Conservation (phyloP, 1,284 basidiomycete genomes). For the Moesziomyces sp. region DNA sequence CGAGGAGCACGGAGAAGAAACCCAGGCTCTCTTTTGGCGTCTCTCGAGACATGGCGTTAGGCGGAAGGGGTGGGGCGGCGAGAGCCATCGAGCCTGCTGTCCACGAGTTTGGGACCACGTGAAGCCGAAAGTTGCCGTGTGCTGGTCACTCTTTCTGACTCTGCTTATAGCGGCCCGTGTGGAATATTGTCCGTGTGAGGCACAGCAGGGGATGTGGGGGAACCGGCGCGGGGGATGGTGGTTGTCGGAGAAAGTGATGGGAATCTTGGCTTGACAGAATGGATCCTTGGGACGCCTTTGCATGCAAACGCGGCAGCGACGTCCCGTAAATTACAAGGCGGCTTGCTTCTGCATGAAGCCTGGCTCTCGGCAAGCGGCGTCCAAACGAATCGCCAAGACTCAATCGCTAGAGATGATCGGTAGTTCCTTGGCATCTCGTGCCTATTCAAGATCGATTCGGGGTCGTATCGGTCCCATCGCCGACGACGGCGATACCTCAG, state of each 20-base stretch:
- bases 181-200: no score
- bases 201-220: no score
- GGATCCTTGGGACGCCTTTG: no score
- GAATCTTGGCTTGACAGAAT: no score
- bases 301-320: no score
- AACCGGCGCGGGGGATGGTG: no score
- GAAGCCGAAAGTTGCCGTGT: background rate
- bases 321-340: no score
- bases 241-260: no score
- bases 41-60: conserved; percentile 14
- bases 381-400: background rate
- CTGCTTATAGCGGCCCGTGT: background rate
- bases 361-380: background rate
- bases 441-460: background rate
- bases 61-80: background rate
- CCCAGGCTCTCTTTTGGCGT: conserved; percentile 15
- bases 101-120: background rate
- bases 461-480: background rate
- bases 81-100: conserved; percentile 5
- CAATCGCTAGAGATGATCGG: background rate
- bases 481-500: background rate
- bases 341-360: background rate
- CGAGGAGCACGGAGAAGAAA: conserved; percentile 42
- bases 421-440: background rate
- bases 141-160: background rate